Evolutionary conservation across 2,329 filamentous ascomycete species (phyloP), one percentile per base, ranked within the genome.

Genomic region (Sarocladium strictum): DNA sequence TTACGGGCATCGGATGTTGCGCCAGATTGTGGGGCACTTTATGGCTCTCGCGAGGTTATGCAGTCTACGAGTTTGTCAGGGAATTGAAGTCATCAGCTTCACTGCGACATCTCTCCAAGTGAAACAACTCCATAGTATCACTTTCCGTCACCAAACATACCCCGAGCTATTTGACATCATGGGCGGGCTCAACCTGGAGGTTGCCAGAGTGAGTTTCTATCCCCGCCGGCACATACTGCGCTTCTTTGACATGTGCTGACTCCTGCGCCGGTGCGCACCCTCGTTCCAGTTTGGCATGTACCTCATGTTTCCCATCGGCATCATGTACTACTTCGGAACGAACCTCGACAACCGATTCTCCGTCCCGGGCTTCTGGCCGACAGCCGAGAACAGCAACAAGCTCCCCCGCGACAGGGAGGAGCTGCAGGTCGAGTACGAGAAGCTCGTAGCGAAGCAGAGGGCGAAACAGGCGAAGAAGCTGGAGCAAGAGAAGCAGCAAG

Each of bases 261-360:
- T 40, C n/a, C n/a, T n/a, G 43, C 14, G 7, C 9, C 41, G 10
- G 10, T 26, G 41, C 21, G 41, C 41, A 33, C 32, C 9, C 32
- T 15, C n/a, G n/a, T 35, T 41, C 55, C 59, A 97, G 93, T 99
- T 99, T 72, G 92, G 93, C 76, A 89, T 95, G 81, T 99, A 99
- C 77, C 86, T 99, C 76, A 87, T 97, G 81, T 99, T 99, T 74
- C 94, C 94, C 17, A 97, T 99, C 65, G 91, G 90, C 64, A 92
- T 94, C 78, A 99, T 99, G 94, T 97, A 95, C 80, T 99, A 99
- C 78, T 99, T 97, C 72, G 94, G 94, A 68, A 96, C 92, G 55
- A 99, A 99, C 72, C 89, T 99, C 67, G 94, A 99, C 73, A 81
- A 87, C 61, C 87, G 90, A 60, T 99, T 99, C 77, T 76, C 81